phyloP scores from a whole-genome alignment of 768 basidiomycete genomes.

The Trametes villosa region DNA sequence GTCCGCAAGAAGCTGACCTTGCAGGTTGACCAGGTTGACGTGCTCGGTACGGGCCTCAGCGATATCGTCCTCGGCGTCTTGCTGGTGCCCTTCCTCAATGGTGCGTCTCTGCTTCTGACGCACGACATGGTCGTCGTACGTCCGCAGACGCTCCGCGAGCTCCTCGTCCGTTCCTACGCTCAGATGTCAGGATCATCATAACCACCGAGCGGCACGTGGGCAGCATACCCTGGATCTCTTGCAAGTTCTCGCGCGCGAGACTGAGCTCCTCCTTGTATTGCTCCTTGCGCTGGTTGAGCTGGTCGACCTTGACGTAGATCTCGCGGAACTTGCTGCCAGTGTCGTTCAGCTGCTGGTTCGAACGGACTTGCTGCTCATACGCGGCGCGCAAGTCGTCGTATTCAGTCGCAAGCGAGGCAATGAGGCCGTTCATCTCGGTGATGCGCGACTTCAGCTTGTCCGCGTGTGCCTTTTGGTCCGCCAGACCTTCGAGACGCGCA shows the following conservation, averaged over 20 bases:
- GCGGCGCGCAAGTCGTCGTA: conserved; percentile 71
- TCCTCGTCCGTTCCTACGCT: conserved; percentile 82
- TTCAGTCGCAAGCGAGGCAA: conserved; percentile 73
- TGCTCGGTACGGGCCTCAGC: conserved; percentile 52
- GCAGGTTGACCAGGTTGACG: conserved; percentile 57
- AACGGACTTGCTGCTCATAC: conserved; percentile 65
- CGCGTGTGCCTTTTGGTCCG: conserved; percentile 82
- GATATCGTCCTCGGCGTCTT: conserved; percentile 68
- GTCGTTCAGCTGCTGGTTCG: conserved; percentile 83
- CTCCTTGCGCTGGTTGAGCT: conserved; percentile 62
- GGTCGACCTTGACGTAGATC: conserved; percentile 72
- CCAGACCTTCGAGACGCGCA: conserved; percentile 77
- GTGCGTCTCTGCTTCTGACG: conserved; percentile 53
- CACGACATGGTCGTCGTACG: conserved; percentile 62
- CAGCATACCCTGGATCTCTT: conserved; percentile 51
- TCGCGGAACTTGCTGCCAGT: conserved; percentile 85
- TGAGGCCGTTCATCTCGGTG: conserved; percentile 58
- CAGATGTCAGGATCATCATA: not conserved
- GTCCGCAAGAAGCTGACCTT: conserved; percentile 74
- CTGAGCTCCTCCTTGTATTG: conserved; percentile 64
- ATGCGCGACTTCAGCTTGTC: conserved; percentile 79
- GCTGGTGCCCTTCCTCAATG: conserved; percentile 52
- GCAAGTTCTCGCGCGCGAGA: conserved; percentile 63
- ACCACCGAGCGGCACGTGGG: not conserved
- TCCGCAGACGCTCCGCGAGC: conserved; percentile 56